Evolutionary conservation across 345 rosid genomes (phyloP).

Genomic region (Heritiera littoralis): DNA sequence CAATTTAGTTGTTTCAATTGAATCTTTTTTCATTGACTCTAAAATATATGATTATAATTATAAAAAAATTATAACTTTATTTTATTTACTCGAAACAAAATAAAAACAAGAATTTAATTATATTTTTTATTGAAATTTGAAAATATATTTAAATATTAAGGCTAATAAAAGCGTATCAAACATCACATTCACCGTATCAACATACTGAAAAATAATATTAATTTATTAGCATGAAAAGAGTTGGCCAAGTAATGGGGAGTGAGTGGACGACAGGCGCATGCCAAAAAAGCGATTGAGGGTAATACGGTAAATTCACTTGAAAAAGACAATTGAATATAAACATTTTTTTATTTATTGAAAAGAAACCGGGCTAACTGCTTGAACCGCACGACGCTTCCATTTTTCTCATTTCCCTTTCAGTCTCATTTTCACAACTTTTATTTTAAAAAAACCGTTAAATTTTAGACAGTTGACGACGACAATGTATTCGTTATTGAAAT

Average conservation of each 20-base stretch:
- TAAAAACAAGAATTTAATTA: too few relatives aligned
- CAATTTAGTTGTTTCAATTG: too few relatives aligned
- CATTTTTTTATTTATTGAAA: too few relatives aligned
- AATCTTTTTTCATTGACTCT: too few relatives aligned
- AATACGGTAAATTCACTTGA: not conserved
- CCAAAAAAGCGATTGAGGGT: not conserved
- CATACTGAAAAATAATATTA: not conserved
- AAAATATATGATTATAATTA: too few relatives aligned
- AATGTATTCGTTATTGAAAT: not conserved
- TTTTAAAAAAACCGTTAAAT: conserved; percentile 8
- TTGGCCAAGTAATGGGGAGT: not conserved
- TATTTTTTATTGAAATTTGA: too few relatives aligned
- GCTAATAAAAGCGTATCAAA: not conserved
- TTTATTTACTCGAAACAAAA: too few relatives aligned
- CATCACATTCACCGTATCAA: not conserved
- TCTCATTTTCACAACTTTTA: not conserved
- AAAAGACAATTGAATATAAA: too few relatives aligned
- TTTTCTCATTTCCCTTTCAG: not conserved
- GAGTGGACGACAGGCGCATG: not conserved
- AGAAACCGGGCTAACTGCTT: not conserved
- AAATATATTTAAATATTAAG: too few relatives aligned
- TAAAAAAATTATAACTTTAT: too few relatives aligned
- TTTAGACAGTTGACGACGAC: not conserved
- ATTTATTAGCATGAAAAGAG: not conserved
- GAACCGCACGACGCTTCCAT: not conserved